Base-by-base conservation (phyloP, 129 eudicot species). In the Flaveria bidentis region DNA sequence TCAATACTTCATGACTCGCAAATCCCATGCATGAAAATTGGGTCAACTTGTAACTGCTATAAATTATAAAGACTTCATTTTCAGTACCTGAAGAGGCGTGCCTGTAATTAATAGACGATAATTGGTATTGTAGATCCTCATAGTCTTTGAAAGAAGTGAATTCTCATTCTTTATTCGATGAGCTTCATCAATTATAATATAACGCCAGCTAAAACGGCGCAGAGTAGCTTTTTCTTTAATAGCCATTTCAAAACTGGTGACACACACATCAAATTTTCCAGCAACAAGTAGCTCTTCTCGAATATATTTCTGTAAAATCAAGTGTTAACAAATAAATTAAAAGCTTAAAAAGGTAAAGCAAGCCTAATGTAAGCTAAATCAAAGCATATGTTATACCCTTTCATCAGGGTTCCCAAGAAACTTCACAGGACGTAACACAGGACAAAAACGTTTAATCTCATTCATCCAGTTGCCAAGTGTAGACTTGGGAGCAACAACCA, bases 401-500 rank as follows among this genome's bases (percentile, higher is more conserved):
- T 95, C 99, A 52, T 95, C 99, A 5, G 97, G 99, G 78, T 89
- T 89, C 52, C 99, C 99, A 72, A 95, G 97, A 74, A 91, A 95
- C 47, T 95, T 95, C 4, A 95, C 91, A 71, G 99, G 94, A 77
- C 99, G 96, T 61, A 95, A 42, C 22, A 83, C 51, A 4, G 99
- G 99, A 71, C 99, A 95, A 82, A 95, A 95, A 2, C 97, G 95
- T 73, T 88, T 86, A 20, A 95, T 95, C 79, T 95, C 99, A 78
- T 95, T 95, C 99, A 95, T 95, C 99, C 99, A 95, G 79, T 95
- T 95, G 3, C 99, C 99, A 75, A 95, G 99, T 46, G 99, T 95
- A 45, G 99, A 95, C 61, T 95, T 95, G 12, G 99, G 99, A 72
- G 99, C 96, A 87, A 95, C 99, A 80, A 95, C 99, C 99, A 95